Evolutionary conservation across 2,329 filamentous ascomycete genomes (phyloP).

Genomic region (Pseudogymnoascus sp.): DNA sequence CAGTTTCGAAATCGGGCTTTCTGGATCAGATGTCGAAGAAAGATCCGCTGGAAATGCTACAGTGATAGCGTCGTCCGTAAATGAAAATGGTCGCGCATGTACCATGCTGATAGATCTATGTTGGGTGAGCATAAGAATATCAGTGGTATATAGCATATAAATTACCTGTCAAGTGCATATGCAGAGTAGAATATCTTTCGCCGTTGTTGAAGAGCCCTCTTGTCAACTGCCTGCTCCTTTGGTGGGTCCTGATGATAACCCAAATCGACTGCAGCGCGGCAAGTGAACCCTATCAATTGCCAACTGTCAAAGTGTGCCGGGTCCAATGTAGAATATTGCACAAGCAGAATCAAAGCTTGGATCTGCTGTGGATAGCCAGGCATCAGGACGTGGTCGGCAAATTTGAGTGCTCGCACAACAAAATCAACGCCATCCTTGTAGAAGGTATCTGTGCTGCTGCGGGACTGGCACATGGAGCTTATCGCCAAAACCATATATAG

Average conservation of each 20-base stretch:
- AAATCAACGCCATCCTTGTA: conserved; percentile 51
- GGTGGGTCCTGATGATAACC: conserved; percentile 91
- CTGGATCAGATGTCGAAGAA: conserved; percentile 15
- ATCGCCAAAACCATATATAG: conserved; percentile 88
- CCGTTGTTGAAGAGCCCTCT: conserved; percentile 66
- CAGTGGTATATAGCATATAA: not conserved
- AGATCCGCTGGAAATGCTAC: conserved; percentile 65
- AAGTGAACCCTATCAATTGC: conserved; percentile 87
- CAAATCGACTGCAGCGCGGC: conserved; percentile 78
- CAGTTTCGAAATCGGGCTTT: conserved; percentile 24
- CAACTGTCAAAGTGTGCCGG: conserved; percentile 89
- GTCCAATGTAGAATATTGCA: conserved; percentile 84
- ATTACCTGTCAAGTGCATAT: conserved; percentile 79
- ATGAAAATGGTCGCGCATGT: conserved; percentile 81
- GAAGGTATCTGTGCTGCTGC: conserved; percentile 58
- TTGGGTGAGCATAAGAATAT: conserved; percentile 14
- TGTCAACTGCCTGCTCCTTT: conserved; percentile 59
- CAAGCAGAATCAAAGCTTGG: conserved; percentile 78
- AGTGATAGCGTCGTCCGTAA: conserved; percentile 80
- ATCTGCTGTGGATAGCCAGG: conserved; percentile 82
- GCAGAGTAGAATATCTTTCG: conserved; percentile 85
- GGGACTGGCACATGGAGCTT: conserved; percentile 66
- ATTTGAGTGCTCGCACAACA: conserved; percentile 59
- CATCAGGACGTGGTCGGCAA: conserved; percentile 75
- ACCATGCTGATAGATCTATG: conserved; percentile 78